These are phyloP conservation scores for Pilatotrama ljubarskyi DNA, from an alignment of 768 basidiomycete genomes.

Conservation along the genomic window DNA sequence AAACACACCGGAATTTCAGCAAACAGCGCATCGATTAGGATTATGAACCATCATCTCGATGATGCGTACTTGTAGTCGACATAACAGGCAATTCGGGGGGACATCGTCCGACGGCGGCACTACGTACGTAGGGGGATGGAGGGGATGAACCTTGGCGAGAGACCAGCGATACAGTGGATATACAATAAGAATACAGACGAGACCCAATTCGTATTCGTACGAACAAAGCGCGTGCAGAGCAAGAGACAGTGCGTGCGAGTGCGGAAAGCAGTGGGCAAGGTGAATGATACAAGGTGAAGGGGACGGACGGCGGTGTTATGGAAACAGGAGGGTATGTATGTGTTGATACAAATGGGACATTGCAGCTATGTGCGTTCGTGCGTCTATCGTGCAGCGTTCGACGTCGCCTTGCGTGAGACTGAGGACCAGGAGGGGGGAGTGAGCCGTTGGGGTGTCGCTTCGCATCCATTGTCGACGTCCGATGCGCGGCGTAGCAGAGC, in stretches of 20 bases:
- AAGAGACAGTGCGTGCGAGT: neutral
- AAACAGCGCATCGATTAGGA: too few species aligned
- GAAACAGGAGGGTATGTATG: slow-evolving; percentile 14
- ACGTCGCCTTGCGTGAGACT: neutral
- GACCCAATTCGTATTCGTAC: slow-evolving; percentile 11
- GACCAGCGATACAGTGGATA: slow-evolving; percentile 8
- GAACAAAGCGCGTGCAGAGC: neutral
- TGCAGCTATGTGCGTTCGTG: slow-evolving; percentile 2
- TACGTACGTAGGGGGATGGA: too few species aligned
- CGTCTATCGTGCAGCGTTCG: slow-evolving; percentile 14
- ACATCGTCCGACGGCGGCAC: too few species aligned
- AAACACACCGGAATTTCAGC: neutral
- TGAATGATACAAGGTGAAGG: slow-evolving; percentile 4
- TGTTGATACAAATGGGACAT: neutral
- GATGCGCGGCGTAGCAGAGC: neutral
- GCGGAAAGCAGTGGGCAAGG: neutral
- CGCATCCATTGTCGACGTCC: neutral
- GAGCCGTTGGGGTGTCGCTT: neutral
- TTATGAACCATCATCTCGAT: too few species aligned
- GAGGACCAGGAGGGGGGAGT: neutral
- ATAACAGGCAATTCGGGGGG: too few species aligned
- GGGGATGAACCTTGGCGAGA: too few species aligned
- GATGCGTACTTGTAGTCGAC: too few species aligned
- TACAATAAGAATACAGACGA: slow-evolving; percentile 18
- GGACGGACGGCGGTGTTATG: slow-evolving; percentile 5